A percentile compares a stretch with the other conserved stretches of the same genome.
Conservation (phyloP, 129 eudicot genomes). For the Dittrichia graveolens region DNA sequence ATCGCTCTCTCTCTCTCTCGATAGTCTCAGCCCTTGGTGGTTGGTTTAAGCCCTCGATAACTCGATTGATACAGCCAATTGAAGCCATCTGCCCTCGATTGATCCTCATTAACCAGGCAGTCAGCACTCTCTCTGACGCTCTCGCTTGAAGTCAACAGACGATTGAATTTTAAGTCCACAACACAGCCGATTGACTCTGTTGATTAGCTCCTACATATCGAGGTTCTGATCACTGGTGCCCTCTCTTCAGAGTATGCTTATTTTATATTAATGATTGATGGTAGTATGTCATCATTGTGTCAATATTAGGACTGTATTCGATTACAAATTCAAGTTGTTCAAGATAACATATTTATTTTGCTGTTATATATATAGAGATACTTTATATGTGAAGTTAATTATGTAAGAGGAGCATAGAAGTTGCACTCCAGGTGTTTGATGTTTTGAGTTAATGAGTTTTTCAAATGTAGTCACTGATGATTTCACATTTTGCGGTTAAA, state of each 20-base stretch:
- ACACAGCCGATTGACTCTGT: no score
- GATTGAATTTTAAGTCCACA: no score
- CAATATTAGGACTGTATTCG: background rate
- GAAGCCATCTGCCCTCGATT: no score
- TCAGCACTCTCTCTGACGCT: no score
- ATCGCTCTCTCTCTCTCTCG: background rate
- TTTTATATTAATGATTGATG: background rate
- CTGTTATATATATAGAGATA: background rate
- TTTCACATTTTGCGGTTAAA: background rate
- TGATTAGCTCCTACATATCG: no score
- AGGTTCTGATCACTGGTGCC: conserved; percentile 18
- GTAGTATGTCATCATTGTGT: background rate
- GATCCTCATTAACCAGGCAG: no score
- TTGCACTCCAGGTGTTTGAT: conserved; percentile 26
- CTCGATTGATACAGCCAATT: no score
- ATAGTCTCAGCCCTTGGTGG: no score
- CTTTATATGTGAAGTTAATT: conserved; percentile 1
- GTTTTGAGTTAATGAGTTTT: conserved; percentile 20
- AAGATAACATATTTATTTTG: background rate
- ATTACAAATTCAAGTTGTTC: background rate
- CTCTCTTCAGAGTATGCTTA: conserved; percentile 1
- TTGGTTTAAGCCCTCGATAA: no score
- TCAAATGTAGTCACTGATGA: background rate
- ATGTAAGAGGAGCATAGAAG: background rate
- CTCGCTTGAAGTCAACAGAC: no score